Conservation (phyloP, 176 grass and related monocot species). For the Oryza brachyantha region DNA sequence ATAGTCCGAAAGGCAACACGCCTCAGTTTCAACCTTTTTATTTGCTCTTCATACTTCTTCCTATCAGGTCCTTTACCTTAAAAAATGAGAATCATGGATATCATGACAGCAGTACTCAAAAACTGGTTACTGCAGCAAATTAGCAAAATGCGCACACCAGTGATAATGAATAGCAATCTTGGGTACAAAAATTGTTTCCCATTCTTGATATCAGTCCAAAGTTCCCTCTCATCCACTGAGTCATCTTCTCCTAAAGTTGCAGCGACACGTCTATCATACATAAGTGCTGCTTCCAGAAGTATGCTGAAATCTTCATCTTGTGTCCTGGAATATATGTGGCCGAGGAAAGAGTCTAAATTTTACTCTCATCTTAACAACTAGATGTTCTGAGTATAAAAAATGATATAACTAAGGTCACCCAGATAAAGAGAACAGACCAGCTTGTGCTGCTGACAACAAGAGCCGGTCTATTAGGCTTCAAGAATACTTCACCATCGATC, state of each 20-base stretch:
- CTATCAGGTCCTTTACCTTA: constrained; percentile 99
- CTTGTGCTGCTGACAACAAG: constrained; percentile 97
- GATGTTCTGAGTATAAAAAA: background rate
- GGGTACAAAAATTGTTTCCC: constrained; percentile 71
- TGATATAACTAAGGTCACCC: background rate
- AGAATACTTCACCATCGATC: constrained; percentile 44
- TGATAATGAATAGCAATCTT: constrained; percentile 85
- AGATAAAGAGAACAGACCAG: constrained; percentile 60
- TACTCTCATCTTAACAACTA: background rate
- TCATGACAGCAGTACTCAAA: constrained; percentile 2
- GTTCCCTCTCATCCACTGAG: constrained; percentile 68
- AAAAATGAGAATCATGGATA: constrained; percentile 16
- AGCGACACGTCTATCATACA: constrained; percentile 92
- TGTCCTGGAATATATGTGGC: constrained; percentile 61
- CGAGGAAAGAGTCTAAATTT: background rate
- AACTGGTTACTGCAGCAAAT: background rate
- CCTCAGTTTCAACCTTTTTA: constrained; percentile 84
- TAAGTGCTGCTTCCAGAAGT: constrained; percentile 91
- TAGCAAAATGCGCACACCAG: constrained; percentile 56
- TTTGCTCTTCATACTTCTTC: constrained; percentile 81
- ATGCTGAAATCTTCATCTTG: constrained; percentile 96
- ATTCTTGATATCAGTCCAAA: constrained; percentile 75
- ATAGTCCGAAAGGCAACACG: constrained; percentile 91
- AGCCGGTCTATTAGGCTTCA: constrained; percentile 80
- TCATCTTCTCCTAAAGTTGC: constrained; percentile 76